Conservation (phyloP, 345 rosid species). For the Brassica carinata region DNA sequence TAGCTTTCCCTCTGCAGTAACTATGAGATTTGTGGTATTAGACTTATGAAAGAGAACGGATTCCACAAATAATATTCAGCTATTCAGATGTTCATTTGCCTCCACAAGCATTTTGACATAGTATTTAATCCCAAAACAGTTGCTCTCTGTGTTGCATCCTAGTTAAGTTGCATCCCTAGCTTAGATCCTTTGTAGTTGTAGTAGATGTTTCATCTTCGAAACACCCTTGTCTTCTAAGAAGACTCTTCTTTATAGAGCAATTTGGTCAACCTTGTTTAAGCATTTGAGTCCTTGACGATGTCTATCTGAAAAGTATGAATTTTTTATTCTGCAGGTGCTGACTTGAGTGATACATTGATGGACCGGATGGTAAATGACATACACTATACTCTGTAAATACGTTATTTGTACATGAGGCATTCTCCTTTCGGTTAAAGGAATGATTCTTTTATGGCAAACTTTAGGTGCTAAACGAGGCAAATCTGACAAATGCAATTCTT, state of each 20-base stretch:
- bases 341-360: slow-evolving; percentile 96
- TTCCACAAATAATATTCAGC: not conserved
- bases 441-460: not conserved
- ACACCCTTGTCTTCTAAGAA: not conserved
- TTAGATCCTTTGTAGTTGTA: not conserved
- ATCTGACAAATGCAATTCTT: slow-evolving; percentile 79
- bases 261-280: not conserved
- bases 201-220: not conserved
- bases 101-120: not conserved
- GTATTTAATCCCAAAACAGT: not conserved
- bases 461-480: slow-evolving; percentile 90
- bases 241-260: no score
- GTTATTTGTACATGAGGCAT: not conserved
- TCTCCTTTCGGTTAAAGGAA: not conserved
- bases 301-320: not conserved
- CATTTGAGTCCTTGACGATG: not conserved
- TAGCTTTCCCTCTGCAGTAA: not conserved
- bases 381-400: not conserved
- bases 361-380: slow-evolving; percentile 78
- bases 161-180: not conserved
- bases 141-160: slow-evolving; percentile 12
- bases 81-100: slow-evolving; percentile 1
- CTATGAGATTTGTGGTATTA: not conserved
- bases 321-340: slow-evolving; percentile 67
- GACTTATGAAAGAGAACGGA: not conserved